Evolutionary conservation across 805 yeast species (phyloP).

Genomic region (Pichia eremophila): DNA sequence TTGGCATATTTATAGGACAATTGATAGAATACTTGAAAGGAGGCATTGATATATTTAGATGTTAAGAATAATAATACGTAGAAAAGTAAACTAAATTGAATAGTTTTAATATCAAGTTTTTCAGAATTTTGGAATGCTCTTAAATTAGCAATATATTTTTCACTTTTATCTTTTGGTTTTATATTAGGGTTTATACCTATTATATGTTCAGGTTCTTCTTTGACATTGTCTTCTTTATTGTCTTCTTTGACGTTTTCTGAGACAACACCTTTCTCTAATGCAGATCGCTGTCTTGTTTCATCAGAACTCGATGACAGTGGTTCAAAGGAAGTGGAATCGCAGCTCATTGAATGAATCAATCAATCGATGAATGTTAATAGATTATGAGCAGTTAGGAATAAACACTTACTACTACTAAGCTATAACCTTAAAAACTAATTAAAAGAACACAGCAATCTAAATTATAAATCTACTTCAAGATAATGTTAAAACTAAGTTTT

Average conservation of each 20-base stretch:
- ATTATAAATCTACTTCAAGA: no score
- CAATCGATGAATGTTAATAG: no score
- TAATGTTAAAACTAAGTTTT: no score
- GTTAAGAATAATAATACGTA: slow-evolving; percentile 11
- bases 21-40: slow-evolving; percentile 28
- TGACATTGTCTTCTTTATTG: not conserved
- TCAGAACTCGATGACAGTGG: not conserved
- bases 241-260: not conserved
- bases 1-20: slow-evolving; percentile 30
- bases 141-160: slow-evolving; percentile 6
- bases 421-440: no score
- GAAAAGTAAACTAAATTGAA: slow-evolving; percentile 11
- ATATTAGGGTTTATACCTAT: not conserved
- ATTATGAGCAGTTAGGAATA: no score
- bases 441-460: no score
- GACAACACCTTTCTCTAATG: not conserved
- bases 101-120: slow-evolving; percentile 9
- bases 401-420: no score
- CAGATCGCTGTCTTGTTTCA: not conserved
- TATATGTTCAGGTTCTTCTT: no score
- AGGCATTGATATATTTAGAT: slow-evolving; percentile 17
- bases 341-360: not conserved
- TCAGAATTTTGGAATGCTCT: slow-evolving; percentile 14
- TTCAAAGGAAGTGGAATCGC: not conserved
- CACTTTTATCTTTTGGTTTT: not conserved